Evolutionary conservation across 2,329 filamentous ascomycete species (phyloP).

Genomic region (Pseudogymnoascus sp.): DNA sequence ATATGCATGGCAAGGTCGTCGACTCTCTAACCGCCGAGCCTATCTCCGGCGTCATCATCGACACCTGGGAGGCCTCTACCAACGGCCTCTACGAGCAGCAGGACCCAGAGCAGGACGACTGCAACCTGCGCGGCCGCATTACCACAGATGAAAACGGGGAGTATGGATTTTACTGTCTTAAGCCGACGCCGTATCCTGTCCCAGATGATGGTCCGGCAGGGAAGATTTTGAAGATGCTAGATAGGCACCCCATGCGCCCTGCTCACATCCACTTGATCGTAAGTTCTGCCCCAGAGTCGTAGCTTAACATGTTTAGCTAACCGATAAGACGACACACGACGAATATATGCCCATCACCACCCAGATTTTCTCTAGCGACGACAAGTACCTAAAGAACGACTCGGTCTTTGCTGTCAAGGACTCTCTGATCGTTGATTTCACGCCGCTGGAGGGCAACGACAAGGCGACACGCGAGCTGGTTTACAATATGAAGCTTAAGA

Average conservation of each 20-base stretch:
- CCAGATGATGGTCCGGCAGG: constrained; percentile 42
- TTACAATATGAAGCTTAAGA: constrained; percentile 27
- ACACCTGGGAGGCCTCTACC: constrained; percentile 57
- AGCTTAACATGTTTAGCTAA: not conserved
- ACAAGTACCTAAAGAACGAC: constrained; percentile 51
- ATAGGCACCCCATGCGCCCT: constrained; percentile 53
- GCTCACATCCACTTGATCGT: constrained; percentile 55
- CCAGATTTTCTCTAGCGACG: constrained; percentile 66
- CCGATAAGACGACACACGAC: constrained; percentile 40
- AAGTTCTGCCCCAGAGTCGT: not conserved
- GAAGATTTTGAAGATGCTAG: constrained; percentile 48
- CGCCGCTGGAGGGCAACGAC: constrained; percentile 27
- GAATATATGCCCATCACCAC: constrained; percentile 64
- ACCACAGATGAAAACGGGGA: constrained; percentile 49
- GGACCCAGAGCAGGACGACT: constrained; percentile 52
- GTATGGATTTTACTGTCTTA: constrained; percentile 45
- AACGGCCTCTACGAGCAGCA: constrained; percentile 55
- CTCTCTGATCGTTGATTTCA: constrained; percentile 39
- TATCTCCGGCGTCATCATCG: constrained; percentile 48
- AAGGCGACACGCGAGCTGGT: constrained; percentile 29
- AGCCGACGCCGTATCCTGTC: constrained; percentile 35
- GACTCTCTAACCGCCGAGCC: constrained; percentile 49
- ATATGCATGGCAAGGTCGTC: constrained; percentile 51
- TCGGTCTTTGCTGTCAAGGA: constrained; percentile 49
- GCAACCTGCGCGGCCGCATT: constrained; percentile 57